These are phyloP conservation scores for Peronospora farinosa DNA, from an alignment of 352 stramenopile species.

Conservation along the genomic window DNA sequence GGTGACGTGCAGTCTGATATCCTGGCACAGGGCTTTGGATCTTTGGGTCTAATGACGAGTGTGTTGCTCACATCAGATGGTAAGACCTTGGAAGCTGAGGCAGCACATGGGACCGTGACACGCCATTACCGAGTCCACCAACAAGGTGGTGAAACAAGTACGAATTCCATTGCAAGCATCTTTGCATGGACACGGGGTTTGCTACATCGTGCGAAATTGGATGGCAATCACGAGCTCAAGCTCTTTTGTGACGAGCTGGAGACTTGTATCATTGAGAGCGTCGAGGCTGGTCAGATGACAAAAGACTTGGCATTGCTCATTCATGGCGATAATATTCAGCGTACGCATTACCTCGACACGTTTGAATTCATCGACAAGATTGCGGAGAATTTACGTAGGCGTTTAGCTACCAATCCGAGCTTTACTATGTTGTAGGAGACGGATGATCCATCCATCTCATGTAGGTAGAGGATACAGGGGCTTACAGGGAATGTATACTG, in stretches of 20 bases:
- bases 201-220: slow-evolving; percentile 78
- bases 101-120: slow-evolving; percentile 85
- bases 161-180: slow-evolving; percentile 86
- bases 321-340: slow-evolving; percentile 62
- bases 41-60: slow-evolving; percentile 84
- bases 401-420: slow-evolving; percentile 32
- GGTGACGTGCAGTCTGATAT: slow-evolving; percentile 89
- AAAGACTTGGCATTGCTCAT: slow-evolving; percentile 84
- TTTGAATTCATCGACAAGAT: slow-evolving; percentile 59
- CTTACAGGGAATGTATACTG: not conserved
- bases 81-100: slow-evolving; percentile 85
- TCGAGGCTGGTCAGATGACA: slow-evolving; percentile 83
- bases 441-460: no score
- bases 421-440: slow-evolving; percentile 8
- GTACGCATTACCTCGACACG: slow-evolving; percentile 81
- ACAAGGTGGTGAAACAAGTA: slow-evolving; percentile 83
- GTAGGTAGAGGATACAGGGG: no score
- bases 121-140: slow-evolving; percentile 86
- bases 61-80: slow-evolving; percentile 80
- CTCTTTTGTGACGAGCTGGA: slow-evolving; percentile 75
- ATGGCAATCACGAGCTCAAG: slow-evolving; percentile 70
- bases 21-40: slow-evolving; percentile 83
- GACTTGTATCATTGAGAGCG: slow-evolving; percentile 62
- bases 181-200: slow-evolving; percentile 86
- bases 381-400: slow-evolving; percentile 38